A percentile compares a stretch with the other conserved stretches of the same genome.
Conservation (phyloP, 495 filamentous ascomycete species). For the Talaromyces liani region DNA sequence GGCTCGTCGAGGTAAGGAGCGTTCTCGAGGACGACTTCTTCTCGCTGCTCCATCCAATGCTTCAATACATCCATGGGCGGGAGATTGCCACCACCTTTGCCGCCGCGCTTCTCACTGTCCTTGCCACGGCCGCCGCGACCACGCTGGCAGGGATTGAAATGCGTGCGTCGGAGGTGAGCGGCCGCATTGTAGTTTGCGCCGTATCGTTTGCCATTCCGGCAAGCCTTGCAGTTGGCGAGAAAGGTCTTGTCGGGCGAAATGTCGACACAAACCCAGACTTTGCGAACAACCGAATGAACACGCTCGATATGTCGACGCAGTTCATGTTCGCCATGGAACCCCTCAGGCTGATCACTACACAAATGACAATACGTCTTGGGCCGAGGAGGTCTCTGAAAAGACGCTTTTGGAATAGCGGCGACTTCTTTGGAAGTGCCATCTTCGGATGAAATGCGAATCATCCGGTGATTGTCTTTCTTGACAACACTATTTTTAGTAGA, state of each 20-base stretch:
- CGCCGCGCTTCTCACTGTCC: constrained; percentile 60
- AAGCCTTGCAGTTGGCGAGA: constrained; percentile 83
- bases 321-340: constrained; percentile 92
- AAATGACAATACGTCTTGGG: constrained; percentile 66
- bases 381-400: constrained; percentile 68
- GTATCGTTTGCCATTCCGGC: constrained; percentile 69
- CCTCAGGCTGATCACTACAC: constrained; percentile 72
- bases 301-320: constrained; percentile 79
- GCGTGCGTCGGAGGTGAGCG: constrained; percentile 81
- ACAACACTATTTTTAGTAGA: constrained; percentile 18
- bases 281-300: constrained; percentile 64
- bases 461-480: constrained; percentile 34
- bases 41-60: constrained; percentile 72
- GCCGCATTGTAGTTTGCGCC: constrained; percentile 94
- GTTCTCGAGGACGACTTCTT: constrained; percentile 36
- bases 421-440: constrained; percentile 54
- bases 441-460: constrained; percentile 48
- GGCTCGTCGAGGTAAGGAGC: constrained; percentile 9
- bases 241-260: constrained; percentile 52
- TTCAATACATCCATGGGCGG: constrained; percentile 77
- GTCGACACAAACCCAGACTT: constrained; percentile 76
- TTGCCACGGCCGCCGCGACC: constrained; percentile 47
- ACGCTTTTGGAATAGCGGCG: constrained; percentile 58
- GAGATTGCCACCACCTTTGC: constrained; percentile 76
- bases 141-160: constrained; percentile 67